These are phyloP conservation scores for Butyriboletus loyo DNA, from an alignment of 768 basidiomycete genomes.

Conservation along the genomic window DNA sequence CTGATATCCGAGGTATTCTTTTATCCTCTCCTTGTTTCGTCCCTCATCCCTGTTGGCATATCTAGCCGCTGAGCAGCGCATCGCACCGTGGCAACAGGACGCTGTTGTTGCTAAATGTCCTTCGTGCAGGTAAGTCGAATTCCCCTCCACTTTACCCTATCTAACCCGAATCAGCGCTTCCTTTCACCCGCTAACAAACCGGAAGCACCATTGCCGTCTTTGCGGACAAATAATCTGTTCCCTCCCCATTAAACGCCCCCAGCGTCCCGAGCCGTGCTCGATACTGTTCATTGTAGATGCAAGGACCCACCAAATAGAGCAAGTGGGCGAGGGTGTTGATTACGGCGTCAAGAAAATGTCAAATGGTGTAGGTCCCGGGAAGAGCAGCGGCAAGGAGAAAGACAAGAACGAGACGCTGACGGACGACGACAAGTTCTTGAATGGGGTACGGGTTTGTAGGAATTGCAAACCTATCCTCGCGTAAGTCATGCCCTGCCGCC, in stretches of 20 bases:
- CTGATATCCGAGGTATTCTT: constrained; percentile 63
- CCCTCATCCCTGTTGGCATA: not conserved
- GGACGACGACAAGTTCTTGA: constrained; percentile 81
- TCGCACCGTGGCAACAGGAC: constrained; percentile 96
- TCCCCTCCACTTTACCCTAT: not conserved
- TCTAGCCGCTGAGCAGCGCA: constrained; percentile 79
- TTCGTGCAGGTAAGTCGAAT: constrained; percentile 65
- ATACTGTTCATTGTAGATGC: constrained; percentile 84
- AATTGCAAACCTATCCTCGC: constrained; percentile 76
- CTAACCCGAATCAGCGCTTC: constrained; percentile 44
- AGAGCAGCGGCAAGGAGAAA: constrained; percentile 30
- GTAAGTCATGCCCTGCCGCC: constrained; percentile 44
- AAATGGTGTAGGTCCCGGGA: not conserved
- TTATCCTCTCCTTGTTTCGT: not conserved
- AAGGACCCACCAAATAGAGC: constrained; percentile 72
- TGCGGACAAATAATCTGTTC: constrained; percentile 93
- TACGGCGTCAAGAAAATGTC: constrained; percentile 68
- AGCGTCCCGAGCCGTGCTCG: constrained; percentile 69
- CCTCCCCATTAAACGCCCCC: constrained; percentile 70
- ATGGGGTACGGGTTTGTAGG: constrained; percentile 84
- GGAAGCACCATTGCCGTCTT: constrained; percentile 94
- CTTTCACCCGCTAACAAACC: constrained; percentile 87
- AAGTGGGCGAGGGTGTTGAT: constrained; percentile 80
- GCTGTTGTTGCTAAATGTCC: constrained; percentile 73
- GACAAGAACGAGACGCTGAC: constrained; percentile 39